phyloP scores from a whole-genome alignment of 1,139 yeast genomes.

The Sugiyamaella pinicola region DNA sequence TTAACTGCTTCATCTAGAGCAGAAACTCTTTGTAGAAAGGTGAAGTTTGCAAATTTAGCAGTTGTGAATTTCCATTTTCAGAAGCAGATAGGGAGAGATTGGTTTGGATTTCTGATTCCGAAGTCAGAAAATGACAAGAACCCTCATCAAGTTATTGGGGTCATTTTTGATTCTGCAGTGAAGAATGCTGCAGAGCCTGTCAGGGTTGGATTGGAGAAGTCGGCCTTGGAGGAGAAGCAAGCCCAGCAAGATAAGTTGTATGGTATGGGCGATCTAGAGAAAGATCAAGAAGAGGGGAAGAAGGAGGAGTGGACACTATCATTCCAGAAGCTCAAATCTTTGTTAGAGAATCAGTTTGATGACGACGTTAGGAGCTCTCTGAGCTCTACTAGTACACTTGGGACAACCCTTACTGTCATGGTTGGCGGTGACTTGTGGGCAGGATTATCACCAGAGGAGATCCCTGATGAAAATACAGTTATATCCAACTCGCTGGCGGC shows the following conservation, averaged over 20 bases:
- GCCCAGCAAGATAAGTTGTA: constrained; percentile 1
- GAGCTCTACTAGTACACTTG: constrained; percentile 31
- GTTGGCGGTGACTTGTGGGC: constrained; percentile 76
- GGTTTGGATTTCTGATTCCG: constrained; percentile 92
- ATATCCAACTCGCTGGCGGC: constrained; percentile 51
- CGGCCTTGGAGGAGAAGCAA: constrained; percentile 7
- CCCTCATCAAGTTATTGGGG: constrained; percentile 71
- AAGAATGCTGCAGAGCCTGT: constrained; percentile 40
- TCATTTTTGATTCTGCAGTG: constrained; percentile 85
- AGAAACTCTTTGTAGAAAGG: constrained; percentile 25
- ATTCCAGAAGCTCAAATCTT: constrained; percentile 12
- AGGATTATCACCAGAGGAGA: constrained; percentile 36
- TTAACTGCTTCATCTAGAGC: constrained; percentile 27
- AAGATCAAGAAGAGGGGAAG: neutral
- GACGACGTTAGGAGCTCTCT: constrained; percentile 5
- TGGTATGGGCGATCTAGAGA: constrained; percentile 8
- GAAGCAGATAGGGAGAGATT: constrained; percentile 45
- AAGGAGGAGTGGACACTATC: neutral
- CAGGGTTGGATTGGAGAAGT: constrained; percentile 2
- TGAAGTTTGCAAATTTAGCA: constrained; percentile 40
- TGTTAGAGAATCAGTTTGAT: constrained; percentile 22
- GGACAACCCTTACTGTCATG: constrained; percentile 83
- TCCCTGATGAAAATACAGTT: constrained; percentile 53
- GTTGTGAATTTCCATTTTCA: constrained; percentile 43
- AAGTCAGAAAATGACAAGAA: constrained; percentile 49